Base-by-base conservation (phyloP, 176 grass and related monocot genomes). In the Oryza punctata region DNA sequence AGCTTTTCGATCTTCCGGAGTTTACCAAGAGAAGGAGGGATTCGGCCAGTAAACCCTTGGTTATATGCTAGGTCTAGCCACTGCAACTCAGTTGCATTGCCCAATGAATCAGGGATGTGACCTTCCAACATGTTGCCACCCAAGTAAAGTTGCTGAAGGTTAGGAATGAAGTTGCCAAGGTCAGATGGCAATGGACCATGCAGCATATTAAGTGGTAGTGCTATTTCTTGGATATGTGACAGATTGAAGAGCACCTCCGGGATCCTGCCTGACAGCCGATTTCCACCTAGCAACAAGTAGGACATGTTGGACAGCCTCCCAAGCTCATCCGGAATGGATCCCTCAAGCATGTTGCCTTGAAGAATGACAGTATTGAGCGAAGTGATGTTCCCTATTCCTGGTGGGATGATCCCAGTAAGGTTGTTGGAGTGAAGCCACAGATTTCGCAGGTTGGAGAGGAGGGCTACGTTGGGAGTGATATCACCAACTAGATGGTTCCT, bases 401-500 rank as follows among this genome's bases (percentile, higher is more conserved):
- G 66, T 25, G 90, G 90, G 59, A 92, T 78, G n/a, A 29, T 60
- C 9, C 90, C 90, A 3, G 49, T n/a, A 7, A 89, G 67, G 15
- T 52, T 65, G 43, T 92, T 92, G 1, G 1, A 13, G 7, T 19
- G 13, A 29, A 87, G 33, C 45, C 35, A 3, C 23, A 90, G 25
- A 3, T 0, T 5, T 4, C 44, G 33, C 13, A 90, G 73, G 29
- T 32, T 54, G 23, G 84, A 47, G 85, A 90, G 88, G 19, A 67
- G 50, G 49, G 73, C 73, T 45, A 90, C 77, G 30, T 44, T 18
- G 15, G 9, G 12, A 1, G 88, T 84, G 44, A 87, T 90, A 60
- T 73, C 65, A 15, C 88, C 88, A 4, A 41, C 40, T 19, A 90
- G 73, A 0, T 9, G 16, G 72, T 87, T 90, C 13, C 24, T 64